Evolutionary conservation across 1,284 basidiomycete species (phyloP), one percentile per base, ranked within the genome.

Genomic region (Apiotrichum porosum): DNA sequence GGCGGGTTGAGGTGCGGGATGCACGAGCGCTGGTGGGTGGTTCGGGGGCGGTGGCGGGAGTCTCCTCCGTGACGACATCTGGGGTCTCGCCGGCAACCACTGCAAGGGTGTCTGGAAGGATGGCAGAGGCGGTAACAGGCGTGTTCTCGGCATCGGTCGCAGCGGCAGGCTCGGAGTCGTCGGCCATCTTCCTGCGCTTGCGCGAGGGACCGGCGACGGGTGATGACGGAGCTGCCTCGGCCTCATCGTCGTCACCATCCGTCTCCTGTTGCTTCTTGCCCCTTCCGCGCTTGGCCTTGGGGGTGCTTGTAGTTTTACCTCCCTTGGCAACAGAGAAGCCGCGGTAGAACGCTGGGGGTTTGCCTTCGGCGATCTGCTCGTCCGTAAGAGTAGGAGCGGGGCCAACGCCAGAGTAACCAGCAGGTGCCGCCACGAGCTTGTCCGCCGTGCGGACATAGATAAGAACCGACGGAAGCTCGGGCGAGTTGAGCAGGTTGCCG

Each of bases 361-460:
- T 52, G 13, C 63, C 65, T 5, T 21, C 22, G 21, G 47, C 50
- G 3, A 56, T 51, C 35, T 45, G 47, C 37, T 60, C 61, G 3
- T 49, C 42, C 0, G 54, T 57, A 3, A 65, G 22, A 0, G 45
- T 19, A 2, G 66, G 66, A 2, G 63, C 60, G 1, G 44, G 37
- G 12, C 67, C 67, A 2, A 63, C 37, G 15, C 68, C 68, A 17
- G 44, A 30, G 39, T 66, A 71, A 0, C 52, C 58, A 4, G 31
- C 9, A 0, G 65, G 65, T 1, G 60, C 57, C 6, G 51, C 49
- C 9, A 66, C 62, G 18, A 71, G 48, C 10, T 50, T 28, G 32
- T 59, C 53, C n/a, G 35, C 43, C 1, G 52, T 39, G 32, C 48
- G 47, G 28, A 64, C 19, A 38, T 59, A 66, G 46, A 71, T 58